Evolutionary conservation across 495 filamentous ascomycete species (phyloP).

Genomic region (Viridothelium virens): DNA sequence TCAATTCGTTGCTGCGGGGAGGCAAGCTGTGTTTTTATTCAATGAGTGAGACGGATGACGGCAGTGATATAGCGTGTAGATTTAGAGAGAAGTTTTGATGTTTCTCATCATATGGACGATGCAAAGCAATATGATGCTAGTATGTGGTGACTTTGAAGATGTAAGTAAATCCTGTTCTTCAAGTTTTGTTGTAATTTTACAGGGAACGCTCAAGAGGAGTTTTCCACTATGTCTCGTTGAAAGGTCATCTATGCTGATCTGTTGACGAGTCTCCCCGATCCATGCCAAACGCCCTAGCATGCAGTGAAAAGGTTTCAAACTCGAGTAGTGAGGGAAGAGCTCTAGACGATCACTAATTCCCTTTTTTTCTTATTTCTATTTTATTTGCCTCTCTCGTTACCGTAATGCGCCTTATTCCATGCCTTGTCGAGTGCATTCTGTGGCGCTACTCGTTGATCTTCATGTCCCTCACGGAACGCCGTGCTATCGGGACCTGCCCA

Average conservation of each 20-base stretch:
- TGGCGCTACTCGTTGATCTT: not conserved
- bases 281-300: not conserved
- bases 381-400: constrained; percentile 6
- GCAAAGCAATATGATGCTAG: not conserved
- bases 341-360: too few relatives aligned
- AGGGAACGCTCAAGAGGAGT: too few relatives aligned
- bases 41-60: not conserved
- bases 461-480: not conserved
- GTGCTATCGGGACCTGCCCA: not conserved
- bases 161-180: too few relatives aligned
- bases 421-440: not conserved
- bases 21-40: too few relatives aligned
- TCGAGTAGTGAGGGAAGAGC: too few relatives aligned
- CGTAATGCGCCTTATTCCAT: constrained; percentile 7
- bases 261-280: too few relatives aligned
- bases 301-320: not conserved
- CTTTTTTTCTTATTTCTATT: too few relatives aligned
- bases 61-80: not conserved
- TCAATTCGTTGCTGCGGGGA: too few relatives aligned
- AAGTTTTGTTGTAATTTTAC: too few relatives aligned
- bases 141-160: not conserved
- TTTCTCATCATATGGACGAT: not conserved
- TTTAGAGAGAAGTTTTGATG: not conserved
- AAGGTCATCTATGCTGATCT: too few relatives aligned
- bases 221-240: too few relatives aligned